phyloP scores from a whole-genome alignment of 2,329 filamentous ascomycete genomes.

The Alternaria gaisen region DNA sequence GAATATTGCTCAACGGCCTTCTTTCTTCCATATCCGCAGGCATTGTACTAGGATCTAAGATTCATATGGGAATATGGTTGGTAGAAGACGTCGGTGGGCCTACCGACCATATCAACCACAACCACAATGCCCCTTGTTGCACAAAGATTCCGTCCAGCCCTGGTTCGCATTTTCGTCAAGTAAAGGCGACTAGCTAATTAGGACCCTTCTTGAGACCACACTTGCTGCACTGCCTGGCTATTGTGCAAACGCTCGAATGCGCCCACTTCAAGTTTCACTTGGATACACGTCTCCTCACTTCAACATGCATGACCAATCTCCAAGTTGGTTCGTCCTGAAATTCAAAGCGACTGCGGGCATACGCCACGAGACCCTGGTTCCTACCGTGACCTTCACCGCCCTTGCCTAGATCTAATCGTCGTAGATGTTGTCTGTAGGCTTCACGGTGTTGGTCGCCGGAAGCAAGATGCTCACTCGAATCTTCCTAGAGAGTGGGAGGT shows the following conservation, averaged over 20 bases:
- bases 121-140: neutral
- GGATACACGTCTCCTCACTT: neutral
- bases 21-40: neutral
- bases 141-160: conserved; percentile 4
- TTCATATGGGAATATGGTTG: neutral
- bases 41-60: neutral
- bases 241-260: neutral
- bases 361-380: conserved; percentile 32
- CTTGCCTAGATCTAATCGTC: conserved; percentile 28
- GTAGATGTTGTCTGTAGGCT: conserved; percentile 39
- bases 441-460: conserved; percentile 36
- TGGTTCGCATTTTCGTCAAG: neutral
- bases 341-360: conserved; percentile 35
- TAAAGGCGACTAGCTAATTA: neutral
- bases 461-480: conserved; percentile 20
- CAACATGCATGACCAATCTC: conserved; percentile 28
- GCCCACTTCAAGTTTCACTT: neutral
- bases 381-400: conserved; percentile 34
- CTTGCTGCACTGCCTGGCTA: neutral
- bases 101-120: conserved; percentile 18
- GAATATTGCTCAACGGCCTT: neutral
- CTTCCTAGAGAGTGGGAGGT: neutral
- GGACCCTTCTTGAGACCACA: neutral
- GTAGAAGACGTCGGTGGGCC: neutral
- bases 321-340: conserved; percentile 37